Conservation (phyloP, 1,284 basidiomycete genomes). For the Leccinum ponderosum region DNA sequence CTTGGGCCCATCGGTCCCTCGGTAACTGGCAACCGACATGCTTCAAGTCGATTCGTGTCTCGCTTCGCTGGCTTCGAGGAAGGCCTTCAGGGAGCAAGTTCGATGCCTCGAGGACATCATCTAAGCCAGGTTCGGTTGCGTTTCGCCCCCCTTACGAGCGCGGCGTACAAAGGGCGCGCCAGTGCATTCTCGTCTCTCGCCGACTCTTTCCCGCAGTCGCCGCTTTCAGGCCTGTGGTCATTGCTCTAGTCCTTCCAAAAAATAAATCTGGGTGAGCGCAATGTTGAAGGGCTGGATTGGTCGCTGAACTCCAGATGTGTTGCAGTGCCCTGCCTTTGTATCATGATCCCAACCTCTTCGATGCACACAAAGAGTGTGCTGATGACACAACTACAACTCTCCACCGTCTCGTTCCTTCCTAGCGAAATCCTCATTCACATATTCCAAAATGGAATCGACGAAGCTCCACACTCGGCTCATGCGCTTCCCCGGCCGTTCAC, state of each 20-base stretch:
- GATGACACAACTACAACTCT: conserved; percentile 10
- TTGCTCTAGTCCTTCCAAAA: not conserved
- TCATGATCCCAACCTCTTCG: not conserved
- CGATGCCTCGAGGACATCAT: not conserved
- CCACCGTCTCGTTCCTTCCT: conserved; percentile 17
- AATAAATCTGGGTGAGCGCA: not conserved
- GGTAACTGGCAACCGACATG: not conserved
- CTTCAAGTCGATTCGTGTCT: not conserved
- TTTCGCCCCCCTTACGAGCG: not conserved
- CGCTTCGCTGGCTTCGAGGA: not conserved
- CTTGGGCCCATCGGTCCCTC: not conserved
- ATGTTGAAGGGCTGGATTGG: not conserved
- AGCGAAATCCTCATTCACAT: conserved; percentile 20
- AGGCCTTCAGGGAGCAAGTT: not conserved
- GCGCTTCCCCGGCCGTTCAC: conserved; percentile 4
- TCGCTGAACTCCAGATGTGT: not conserved
- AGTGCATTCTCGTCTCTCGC: not conserved
- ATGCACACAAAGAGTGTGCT: not conserved
- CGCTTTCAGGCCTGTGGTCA: not conserved
- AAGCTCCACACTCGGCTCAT: not conserved
- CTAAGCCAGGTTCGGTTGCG: not conserved
- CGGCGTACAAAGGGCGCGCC: not conserved
- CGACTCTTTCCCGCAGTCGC: not conserved
- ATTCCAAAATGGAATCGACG: conserved; percentile 12
- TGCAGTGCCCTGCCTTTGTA: not conserved